Conservation (phyloP, 805 yeast species). For the Candida golubevii region DNA sequence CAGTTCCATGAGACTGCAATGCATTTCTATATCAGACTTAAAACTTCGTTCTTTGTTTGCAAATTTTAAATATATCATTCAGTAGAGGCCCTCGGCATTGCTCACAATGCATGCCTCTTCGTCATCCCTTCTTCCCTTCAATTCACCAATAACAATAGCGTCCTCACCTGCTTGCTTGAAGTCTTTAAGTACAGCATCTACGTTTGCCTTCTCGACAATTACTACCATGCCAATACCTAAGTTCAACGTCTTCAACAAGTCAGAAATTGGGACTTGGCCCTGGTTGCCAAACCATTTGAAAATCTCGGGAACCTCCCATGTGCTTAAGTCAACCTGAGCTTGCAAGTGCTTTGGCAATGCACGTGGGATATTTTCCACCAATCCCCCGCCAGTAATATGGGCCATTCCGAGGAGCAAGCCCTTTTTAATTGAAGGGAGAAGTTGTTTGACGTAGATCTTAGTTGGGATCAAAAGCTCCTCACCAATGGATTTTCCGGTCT, state of each 20-base stretch:
- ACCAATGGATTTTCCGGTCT: slow-evolving; percentile 65
- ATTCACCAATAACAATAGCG: slow-evolving; percentile 50
- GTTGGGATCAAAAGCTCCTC: slow-evolving; percentile 87
- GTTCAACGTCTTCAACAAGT: slow-evolving; percentile 86
- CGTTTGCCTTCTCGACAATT: slow-evolving; percentile 70
- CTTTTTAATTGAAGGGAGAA: slow-evolving; percentile 68
- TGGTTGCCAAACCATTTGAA: slow-evolving; percentile 92
- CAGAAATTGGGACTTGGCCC: slow-evolving; percentile 84
- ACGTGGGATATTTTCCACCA: slow-evolving; percentile 93
- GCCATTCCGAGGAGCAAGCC: slow-evolving; percentile 81
- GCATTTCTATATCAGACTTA: no score
- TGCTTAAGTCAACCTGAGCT: slow-evolving; percentile 72
- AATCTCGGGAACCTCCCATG: slow-evolving; percentile 83
- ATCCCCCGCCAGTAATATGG: slow-evolving; percentile 98
- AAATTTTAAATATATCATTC: background rate
- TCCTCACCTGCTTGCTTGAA: slow-evolving; percentile 67
- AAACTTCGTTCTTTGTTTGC: no score
- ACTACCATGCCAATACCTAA: slow-evolving; percentile 97
- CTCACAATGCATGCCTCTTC: slow-evolving; percentile 61
- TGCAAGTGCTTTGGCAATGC: slow-evolving; percentile 77
- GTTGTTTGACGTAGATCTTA: slow-evolving; percentile 87
- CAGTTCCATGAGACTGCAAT: no score
- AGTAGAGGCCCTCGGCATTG: slow-evolving; percentile 18
- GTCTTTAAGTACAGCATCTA: slow-evolving; percentile 47
- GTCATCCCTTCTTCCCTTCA: slow-evolving; percentile 35